These are phyloP conservation scores for Phaeophleospora eucalypticola DNA, from an alignment of 2,329 filamentous ascomycete genomes.

Conservation along the genomic window DNA sequence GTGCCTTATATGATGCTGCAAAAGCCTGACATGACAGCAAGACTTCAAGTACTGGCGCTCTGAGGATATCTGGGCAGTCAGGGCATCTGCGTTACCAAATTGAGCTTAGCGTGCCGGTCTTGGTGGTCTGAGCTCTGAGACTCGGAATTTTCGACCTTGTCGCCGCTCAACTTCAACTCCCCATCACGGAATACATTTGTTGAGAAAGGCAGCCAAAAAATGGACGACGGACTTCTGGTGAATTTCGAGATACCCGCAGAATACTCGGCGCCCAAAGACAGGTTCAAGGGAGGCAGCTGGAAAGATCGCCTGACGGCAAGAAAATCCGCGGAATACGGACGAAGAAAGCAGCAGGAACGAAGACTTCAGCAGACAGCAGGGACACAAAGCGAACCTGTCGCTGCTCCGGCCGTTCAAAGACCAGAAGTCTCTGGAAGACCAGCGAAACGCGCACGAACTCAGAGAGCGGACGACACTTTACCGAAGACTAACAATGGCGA, in stretches of 20 bases:
- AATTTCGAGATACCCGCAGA: conserved; percentile 76
- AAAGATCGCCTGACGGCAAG: conserved; percentile 80
- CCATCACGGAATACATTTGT: too few species aligned
- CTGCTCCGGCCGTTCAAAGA: too few species aligned
- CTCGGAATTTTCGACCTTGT: not conserved
- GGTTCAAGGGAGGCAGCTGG: conserved; percentile 84
- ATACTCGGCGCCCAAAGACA: conserved; percentile 59
- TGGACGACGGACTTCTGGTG: conserved; percentile 94
- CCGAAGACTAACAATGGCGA: conserved; percentile 22
- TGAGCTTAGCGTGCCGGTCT: not conserved
- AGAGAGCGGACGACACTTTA: conserved; percentile 12
- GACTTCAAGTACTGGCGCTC: too few species aligned
- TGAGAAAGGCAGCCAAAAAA: too few species aligned
- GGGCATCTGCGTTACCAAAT: not conserved
- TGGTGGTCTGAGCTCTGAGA: not conserved
- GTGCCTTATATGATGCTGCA: too few species aligned
- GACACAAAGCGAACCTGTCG: too few species aligned
- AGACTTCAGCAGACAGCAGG: not conserved
- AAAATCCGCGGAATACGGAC: conserved; percentile 57
- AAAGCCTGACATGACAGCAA: too few species aligned
- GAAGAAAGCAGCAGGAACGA: conserved; percentile 38
- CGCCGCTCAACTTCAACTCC: not conserved
- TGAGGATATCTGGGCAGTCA: not conserved
- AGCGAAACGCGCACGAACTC: conserved; percentile 18
- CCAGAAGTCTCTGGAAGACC: conserved; percentile 4